These are phyloP conservation scores for Phanerodontia chrysosporium DNA, from an alignment of 768 basidiomycete species.

Conservation along the genomic window DNA sequence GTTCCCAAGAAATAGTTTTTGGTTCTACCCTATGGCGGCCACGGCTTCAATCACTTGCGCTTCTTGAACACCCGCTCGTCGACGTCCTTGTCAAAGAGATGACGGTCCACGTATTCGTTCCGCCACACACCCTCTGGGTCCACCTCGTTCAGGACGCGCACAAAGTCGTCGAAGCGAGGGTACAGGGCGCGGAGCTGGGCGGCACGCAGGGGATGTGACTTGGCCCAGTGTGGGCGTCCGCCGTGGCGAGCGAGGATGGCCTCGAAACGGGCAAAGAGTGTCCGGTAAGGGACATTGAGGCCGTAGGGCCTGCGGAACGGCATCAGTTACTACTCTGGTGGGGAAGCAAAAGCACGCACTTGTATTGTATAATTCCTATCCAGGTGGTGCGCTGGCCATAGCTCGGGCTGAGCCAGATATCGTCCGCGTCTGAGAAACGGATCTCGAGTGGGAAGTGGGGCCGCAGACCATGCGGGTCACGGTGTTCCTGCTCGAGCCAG, in stretches of 20 bases:
- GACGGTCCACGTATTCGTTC: constrained; percentile 86
- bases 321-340: background rate
- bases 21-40: no score
- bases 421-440: constrained; percentile 81
- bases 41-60: background rate
- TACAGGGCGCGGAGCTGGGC: constrained; percentile 63
- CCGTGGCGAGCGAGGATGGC: constrained; percentile 59
- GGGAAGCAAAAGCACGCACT: constrained; percentile 47
- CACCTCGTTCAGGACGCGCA: constrained; percentile 55
- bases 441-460: constrained; percentile 94
- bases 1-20: background rate
- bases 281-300: constrained; percentile 74
- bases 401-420: constrained; percentile 93
- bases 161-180: constrained; percentile 78
- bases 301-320: constrained; percentile 69
- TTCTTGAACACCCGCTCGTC: constrained; percentile 45
- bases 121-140: constrained; percentile 79
- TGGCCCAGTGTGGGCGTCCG: constrained; percentile 96
- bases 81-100: constrained; percentile 64
- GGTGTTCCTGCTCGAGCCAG: constrained; percentile 68
- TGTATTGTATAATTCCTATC: constrained; percentile 98
- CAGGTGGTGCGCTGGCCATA: constrained; percentile 77
- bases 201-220: constrained; percentile 74
- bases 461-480: constrained; percentile 67
- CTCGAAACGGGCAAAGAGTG: constrained; percentile 75